A percentile compares a stretch with the other conserved stretches of the same genome.
phyloP scores from a whole-genome alignment of 345 rosid genomes.

The Melaleuca alternifolia region DNA sequence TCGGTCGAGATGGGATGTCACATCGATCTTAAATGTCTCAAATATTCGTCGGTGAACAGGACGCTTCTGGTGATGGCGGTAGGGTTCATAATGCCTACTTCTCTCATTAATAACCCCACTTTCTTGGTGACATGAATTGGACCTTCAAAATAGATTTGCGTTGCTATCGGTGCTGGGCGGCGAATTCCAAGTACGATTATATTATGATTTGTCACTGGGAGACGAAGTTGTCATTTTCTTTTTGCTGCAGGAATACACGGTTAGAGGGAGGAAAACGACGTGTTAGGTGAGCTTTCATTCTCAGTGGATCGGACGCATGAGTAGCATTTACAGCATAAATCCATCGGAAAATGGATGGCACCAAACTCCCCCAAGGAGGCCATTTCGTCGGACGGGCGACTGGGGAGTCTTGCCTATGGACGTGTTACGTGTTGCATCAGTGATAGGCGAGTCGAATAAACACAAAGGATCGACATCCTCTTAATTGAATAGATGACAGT shows the following conservation, averaged over 20 bases:
- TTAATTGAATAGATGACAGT: not conserved
- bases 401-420: not conserved
- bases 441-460: not conserved
- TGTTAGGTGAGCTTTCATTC: not conserved
- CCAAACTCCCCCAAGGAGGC: not conserved
- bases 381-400: not conserved
- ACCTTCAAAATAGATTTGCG: not conserved
- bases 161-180: not conserved
- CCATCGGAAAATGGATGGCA: not conserved
- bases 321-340: not conserved
- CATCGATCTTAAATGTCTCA: not conserved
- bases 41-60: not conserved
- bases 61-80: not conserved
- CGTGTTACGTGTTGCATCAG: not conserved
- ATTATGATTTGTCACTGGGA: not conserved
- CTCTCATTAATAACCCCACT: not conserved
- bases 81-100: not conserved
- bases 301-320: not conserved
- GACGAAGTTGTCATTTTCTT: not conserved
- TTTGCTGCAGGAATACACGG: not conserved
- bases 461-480: not conserved
- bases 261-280: not conserved
- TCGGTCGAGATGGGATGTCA: not conserved
- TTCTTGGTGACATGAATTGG: not conserved
- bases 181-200: not conserved